Evolutionary conservation across 2,329 filamentous ascomycete genomes (phyloP).

Genomic region (Sporothrix sp.): DNA sequence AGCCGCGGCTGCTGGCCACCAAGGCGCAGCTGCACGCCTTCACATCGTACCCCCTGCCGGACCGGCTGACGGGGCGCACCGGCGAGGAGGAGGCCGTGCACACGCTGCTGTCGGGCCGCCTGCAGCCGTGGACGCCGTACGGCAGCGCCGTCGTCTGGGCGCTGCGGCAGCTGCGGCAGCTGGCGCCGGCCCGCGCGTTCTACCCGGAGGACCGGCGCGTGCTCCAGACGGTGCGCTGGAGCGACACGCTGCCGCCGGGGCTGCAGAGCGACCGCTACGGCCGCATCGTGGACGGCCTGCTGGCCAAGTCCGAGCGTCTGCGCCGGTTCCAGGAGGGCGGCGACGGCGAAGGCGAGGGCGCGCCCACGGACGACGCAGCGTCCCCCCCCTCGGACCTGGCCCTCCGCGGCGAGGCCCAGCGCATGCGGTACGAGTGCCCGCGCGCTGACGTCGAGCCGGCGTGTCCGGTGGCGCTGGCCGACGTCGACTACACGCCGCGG

Average conservation of each 20-base stretch:
- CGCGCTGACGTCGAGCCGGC: neutral
- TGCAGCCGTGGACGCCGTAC: constrained; percentile 39
- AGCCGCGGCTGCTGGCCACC: constrained; percentile 43
- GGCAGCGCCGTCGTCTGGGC: neutral
- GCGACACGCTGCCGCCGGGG: constrained; percentile 21
- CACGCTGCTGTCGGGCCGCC: constrained; percentile 38
- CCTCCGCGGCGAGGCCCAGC: constrained; percentile 14
- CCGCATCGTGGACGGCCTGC: constrained; percentile 23
- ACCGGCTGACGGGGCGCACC: constrained; percentile 47
- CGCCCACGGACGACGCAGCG: too few species aligned
- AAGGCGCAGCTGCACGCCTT: constrained; percentile 51
- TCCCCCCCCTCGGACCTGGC: too few species aligned
- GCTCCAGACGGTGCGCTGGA: constrained; percentile 30
- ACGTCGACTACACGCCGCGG: constrained; percentile 4
- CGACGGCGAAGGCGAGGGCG: neutral
- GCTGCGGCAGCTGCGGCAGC: constrained; percentile 19
- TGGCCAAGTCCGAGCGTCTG: constrained; percentile 24
- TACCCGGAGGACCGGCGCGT: constrained; percentile 28
- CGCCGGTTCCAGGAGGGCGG: constrained; percentile 15
- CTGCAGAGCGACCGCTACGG: constrained; percentile 32
- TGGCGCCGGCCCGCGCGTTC: constrained; percentile 26
- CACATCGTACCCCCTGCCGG: constrained; percentile 48
- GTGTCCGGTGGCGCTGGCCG: neutral
- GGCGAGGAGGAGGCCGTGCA: constrained; percentile 51
- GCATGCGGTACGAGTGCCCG: constrained; percentile 11